Percentiles rank a stretch among this genome's conserved stretches.
Evolutionary conservation across 192 early-diverging fungal species (phyloP).

Genomic region (Umbelopsis sp.): DNA sequence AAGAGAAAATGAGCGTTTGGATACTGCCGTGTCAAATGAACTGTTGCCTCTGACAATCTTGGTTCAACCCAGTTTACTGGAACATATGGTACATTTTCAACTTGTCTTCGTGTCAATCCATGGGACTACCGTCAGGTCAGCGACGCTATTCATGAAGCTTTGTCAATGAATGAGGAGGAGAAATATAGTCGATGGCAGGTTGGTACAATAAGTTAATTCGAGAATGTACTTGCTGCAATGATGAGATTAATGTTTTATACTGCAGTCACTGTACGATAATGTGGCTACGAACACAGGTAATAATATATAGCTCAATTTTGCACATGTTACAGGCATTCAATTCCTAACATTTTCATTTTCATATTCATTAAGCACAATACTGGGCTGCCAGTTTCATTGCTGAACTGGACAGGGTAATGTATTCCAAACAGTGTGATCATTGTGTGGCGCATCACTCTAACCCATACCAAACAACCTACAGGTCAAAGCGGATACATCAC

Average conservation of each 20-base stretch:
- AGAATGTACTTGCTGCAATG: no score
- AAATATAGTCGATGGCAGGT: slow-evolving; percentile 71
- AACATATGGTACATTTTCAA: slow-evolving; percentile 88
- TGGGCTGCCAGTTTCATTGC: slow-evolving; percentile 67
- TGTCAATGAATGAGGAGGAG: slow-evolving; percentile 82
- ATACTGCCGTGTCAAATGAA: no score
- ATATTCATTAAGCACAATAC: slow-evolving; percentile 47
- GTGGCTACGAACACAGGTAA: slow-evolving; percentile 62
- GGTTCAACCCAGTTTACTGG: slow-evolving; percentile 91
- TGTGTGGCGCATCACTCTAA: not conserved
- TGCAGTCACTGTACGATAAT: slow-evolving; percentile 58
- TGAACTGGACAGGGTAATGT: slow-evolving; percentile 48
- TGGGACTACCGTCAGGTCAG: slow-evolving; percentile 93
- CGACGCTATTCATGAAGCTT: slow-evolving; percentile 85
- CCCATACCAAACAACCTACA: not conserved
- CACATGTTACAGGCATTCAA: no score
- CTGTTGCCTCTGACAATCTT: no score
- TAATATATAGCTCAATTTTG: not conserved
- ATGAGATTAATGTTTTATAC: no score
- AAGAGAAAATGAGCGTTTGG: no score
- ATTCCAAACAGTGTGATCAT: not conserved
- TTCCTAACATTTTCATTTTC: not conserved
- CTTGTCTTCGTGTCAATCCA: slow-evolving; percentile 89
- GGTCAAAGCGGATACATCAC: slow-evolving; percentile 45
- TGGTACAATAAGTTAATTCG: not conserved